Conservation (phyloP, 306 rosid species). For the Abrus pulchellus region DNA sequence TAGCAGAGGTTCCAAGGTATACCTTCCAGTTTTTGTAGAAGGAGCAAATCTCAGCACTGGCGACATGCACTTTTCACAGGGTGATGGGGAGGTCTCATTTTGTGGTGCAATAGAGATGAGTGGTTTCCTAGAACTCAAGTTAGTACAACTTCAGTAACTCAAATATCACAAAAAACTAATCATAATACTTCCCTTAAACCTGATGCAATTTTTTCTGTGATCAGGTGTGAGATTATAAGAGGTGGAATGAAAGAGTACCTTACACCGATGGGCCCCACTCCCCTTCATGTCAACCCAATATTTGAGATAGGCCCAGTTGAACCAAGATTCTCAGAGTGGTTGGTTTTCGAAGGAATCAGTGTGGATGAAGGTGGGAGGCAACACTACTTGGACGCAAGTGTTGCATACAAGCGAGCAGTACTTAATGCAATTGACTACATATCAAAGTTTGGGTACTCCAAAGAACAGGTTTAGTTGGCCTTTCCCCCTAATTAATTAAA, state of each 20-base stretch:
- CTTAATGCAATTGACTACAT: constrained; percentile 82
- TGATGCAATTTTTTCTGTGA: constrained; percentile 1
- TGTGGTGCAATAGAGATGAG: constrained; percentile 99
- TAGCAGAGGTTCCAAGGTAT: constrained; percentile 83
- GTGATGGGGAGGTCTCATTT: constrained; percentile 89
- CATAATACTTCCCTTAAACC: not conserved
- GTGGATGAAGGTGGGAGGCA: constrained; percentile 87
- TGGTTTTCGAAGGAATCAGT: constrained; percentile 89
- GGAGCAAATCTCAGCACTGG: constrained; percentile 96
- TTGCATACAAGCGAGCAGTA: constrained; percentile 86
- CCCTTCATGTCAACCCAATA: constrained; percentile 90
- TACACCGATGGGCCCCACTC: constrained; percentile 95
- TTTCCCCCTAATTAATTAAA: too few relatives aligned
- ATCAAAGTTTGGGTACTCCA: constrained; percentile 82
- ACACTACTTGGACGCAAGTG: constrained; percentile 83
- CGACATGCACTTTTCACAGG: constrained; percentile 96
- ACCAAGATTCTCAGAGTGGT: constrained; percentile 93
- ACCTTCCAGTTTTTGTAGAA: constrained; percentile 91
- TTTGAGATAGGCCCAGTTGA: constrained; percentile 92
- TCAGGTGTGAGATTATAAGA: constrained; percentile 86
- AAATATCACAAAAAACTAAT: not conserved
- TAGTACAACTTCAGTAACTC: constrained; percentile 36
- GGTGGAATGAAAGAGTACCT: constrained; percentile 98
- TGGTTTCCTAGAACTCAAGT: constrained; percentile 94
- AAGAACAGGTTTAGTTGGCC: constrained; percentile 71